These are phyloP conservation scores for Globisporangium cylindrosporum DNA, from an alignment of 352 stramenopile genomes.

Conservation along the genomic window DNA sequence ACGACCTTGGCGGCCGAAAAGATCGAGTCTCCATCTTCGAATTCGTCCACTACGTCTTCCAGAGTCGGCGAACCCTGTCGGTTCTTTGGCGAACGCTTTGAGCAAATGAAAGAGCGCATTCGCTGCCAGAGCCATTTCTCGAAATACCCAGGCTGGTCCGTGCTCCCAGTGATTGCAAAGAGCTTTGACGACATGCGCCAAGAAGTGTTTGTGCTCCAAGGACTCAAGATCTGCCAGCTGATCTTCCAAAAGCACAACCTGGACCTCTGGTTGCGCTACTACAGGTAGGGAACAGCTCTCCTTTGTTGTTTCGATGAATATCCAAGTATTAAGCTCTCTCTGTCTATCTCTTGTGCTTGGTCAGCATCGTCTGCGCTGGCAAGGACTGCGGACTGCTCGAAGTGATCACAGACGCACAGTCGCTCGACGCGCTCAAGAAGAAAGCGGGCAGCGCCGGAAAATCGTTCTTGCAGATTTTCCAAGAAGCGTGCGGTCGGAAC, in stretches of 20 bases:
- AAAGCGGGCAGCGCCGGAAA: constrained; percentile 41
- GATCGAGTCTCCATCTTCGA: not conserved
- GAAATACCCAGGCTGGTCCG: constrained; percentile 75
- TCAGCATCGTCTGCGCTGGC: constrained; percentile 90
- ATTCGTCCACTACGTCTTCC: constrained; percentile 15
- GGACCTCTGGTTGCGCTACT: constrained; percentile 92
- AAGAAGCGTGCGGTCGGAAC: constrained; percentile 41
- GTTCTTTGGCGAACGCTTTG: constrained; percentile 86
- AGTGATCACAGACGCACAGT: constrained; percentile 94
- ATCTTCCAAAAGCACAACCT: constrained; percentile 91
- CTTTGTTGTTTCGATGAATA: not conserved
- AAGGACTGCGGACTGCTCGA: constrained; percentile 93
- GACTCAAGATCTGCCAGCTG: constrained; percentile 91
- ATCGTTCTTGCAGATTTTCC: constrained; percentile 49
- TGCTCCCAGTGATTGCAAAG: constrained; percentile 95
- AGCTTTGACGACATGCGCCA: constrained; percentile 97
- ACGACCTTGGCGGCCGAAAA: constrained; percentile 8
- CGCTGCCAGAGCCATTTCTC: constrained; percentile 64
- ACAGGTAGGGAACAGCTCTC: constrained; percentile 38
- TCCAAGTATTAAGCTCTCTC: not conserved
- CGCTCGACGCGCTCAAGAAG: constrained; percentile 95
- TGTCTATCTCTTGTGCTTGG: not conserved
- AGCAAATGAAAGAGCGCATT: constrained; percentile 85
- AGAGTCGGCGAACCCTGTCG: constrained; percentile 27
- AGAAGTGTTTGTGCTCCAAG: constrained; percentile 95